Evolutionary conservation across 2,329 filamentous ascomycete genomes (phyloP), one percentile per base, ranked within the genome.

Genomic region (Coniochaeta sp.): DNA sequence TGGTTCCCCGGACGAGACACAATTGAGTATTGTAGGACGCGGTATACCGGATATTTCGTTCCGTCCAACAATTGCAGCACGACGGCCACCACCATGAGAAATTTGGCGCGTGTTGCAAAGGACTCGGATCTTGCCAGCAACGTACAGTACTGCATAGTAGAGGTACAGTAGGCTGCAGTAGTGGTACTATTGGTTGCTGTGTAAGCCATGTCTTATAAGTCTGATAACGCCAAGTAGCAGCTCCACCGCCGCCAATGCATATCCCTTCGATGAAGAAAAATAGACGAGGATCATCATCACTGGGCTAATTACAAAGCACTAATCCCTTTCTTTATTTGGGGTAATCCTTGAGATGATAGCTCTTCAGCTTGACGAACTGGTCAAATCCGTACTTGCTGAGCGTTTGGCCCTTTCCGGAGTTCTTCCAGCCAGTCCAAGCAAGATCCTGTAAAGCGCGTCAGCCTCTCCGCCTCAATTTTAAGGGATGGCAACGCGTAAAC

Each of bases 391-490:
- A 96, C 67, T 80, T 87, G 76, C 91, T 95, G 68, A 98, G 77
- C 10, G 93, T 97, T 67, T 93, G 89, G 24, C 93, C 93, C 74
- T 90, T 93, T 65, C 93, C 93, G 62, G 92, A 96, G 73, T 96
- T 92, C 80, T 98, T 98, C 92, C 92, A 97, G 12, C 93, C 93
- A 2, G 93, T 95, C 91, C 91, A 96, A n/a, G 92, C 91, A 66
- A 96, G 84, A 74, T 96, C 91, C 90, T 93, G 67, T 57, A 10
- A 4, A 4, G 4, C 19, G 19, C 24, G 55, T 57, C 38, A 57
- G 55, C n/a, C n/a, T 57, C 14, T 28, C 2, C 10, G 8, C 42
- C 22, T 16, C 24, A 52, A 30, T n/a, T 28, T 28, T 17, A 30
- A 52, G 47, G 54, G 30, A 38, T 56, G 54, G 54, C 8, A 38